A percentile compares a stretch with the other conserved stretches of the same genome.
phyloP scores from a whole-genome alignment of 192 early-diverging fungal species.

The Coemansia sp. region DNA sequence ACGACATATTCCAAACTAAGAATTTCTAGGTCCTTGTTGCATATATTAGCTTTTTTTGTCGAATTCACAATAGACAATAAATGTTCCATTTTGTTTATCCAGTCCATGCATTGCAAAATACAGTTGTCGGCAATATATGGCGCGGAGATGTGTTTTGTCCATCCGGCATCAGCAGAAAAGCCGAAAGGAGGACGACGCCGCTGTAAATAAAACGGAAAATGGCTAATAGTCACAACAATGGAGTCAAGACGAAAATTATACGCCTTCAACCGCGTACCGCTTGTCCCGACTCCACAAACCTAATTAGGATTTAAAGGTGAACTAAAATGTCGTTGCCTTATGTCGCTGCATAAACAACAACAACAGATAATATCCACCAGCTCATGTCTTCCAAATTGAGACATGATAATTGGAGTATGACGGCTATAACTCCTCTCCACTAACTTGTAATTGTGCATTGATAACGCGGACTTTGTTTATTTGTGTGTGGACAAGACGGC shows the following conservation, averaged over 20 bases:
- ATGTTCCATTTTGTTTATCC: constrained; percentile 2
- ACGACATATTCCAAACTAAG: not conserved
- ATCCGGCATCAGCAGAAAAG: not conserved
- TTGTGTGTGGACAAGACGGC: constrained; percentile 1
- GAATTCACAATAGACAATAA: not conserved
- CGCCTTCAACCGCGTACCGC: not conserved
- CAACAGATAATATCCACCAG: not conserved
- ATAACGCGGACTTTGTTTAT: not conserved
- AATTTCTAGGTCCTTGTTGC: not conserved
- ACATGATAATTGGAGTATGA: not conserved
- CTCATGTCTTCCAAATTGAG: not conserved
- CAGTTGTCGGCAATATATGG: not conserved
- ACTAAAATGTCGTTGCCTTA: not conserved
- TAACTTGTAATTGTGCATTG: constrained; percentile 2
- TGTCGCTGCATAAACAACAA: not conserved
- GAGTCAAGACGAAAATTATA: not conserved
- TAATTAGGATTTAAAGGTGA: constrained; percentile 16
- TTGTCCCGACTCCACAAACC: constrained; percentile 26
- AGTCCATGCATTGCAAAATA: not conserved
- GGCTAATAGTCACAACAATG: not conserved
- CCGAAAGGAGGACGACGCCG: not conserved
- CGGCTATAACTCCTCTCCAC: not conserved
- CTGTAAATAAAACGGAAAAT: not conserved
- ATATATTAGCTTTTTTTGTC: not conserved
- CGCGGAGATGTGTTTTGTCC: not conserved